Base-by-base conservation (phyloP, 108 stramenopile genomes). In the Aurantiochytrium sp. region DNA sequence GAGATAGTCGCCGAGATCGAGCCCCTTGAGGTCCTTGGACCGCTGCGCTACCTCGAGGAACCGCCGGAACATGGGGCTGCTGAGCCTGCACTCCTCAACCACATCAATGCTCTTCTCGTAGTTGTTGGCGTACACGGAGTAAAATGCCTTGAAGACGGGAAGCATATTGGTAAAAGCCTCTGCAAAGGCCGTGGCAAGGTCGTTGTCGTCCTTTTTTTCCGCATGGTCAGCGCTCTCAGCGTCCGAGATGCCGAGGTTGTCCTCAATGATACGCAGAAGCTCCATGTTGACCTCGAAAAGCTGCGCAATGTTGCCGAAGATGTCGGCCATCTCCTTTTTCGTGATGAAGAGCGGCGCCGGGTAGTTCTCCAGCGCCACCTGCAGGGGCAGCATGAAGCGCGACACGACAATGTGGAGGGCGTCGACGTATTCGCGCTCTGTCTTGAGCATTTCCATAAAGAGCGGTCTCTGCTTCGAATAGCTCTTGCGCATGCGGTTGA, bases 111-210 rank as follows among this genome's bases (percentile, higher is more conserved):
- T 81, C 27, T 81, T 81, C 1, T 81, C 73, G 30, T 81, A 81
- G 4, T 81, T 81, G 73, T 81, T 81, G 73, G 73, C 73, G 45
- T 81, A 81, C 0, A 81, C 73, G 6, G 73, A 41, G 30, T 81
- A 81, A 30, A 81, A 81, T 27, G 73, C 73, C 24, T 81, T 81
- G 45, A 81, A 81, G 0, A 81, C 73, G 12, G 73, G 73, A 81
- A 81, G 73, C 73, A 81, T 81, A 42, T 81, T 81, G n/a, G 73
- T 81, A 48, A 81, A 81, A 19, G 73, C 73, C 24, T 81, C 73
- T 17, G 73, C 73, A 48, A 81, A 81, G 6, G 73, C 73, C 8
- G 42, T 81, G 12, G 73, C 73, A 37, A 81, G 39, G 4, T 81
- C 73, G 30, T 81, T 48, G 45, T 81, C 73, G 3, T 81, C 73